Conservation (phyloP, 106 monocot species). For the Agapanthus africanus region DNA sequence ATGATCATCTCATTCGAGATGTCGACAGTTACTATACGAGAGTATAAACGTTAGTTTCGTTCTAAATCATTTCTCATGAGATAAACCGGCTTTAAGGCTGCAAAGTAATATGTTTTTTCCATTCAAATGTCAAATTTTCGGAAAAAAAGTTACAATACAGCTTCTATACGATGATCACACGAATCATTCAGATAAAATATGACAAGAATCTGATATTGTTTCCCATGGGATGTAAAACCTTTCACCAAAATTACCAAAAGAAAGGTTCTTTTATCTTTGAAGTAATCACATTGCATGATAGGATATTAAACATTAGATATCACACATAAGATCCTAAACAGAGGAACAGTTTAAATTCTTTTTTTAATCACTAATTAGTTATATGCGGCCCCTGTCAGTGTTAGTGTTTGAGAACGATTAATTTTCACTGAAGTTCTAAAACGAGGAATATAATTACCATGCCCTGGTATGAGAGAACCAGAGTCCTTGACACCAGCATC, state of each 20-base stretch:
- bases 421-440: neutral
- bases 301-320: neutral
- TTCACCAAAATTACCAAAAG: neutral
- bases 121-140: no score
- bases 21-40: no score
- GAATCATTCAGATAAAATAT: no score
- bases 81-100: no score
- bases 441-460: slow-evolving; percentile 49
- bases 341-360: neutral
- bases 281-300: neutral
- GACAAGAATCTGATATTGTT: no score
- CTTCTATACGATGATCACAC: no score
- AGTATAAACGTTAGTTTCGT: no score
- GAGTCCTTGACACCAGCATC: slow-evolving; percentile 99
- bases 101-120: no score
- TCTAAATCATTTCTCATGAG: no score
- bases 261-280: neutral
- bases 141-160: no score
- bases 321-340: neutral
- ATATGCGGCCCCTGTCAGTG: neutral
- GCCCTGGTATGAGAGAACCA: slow-evolving; percentile 97
- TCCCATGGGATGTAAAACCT: no score
- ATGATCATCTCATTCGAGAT: no score
- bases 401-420: neutral
- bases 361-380: neutral